Base-by-base conservation (phyloP, 805 yeast species). In the Candida odintsovae region DNA sequence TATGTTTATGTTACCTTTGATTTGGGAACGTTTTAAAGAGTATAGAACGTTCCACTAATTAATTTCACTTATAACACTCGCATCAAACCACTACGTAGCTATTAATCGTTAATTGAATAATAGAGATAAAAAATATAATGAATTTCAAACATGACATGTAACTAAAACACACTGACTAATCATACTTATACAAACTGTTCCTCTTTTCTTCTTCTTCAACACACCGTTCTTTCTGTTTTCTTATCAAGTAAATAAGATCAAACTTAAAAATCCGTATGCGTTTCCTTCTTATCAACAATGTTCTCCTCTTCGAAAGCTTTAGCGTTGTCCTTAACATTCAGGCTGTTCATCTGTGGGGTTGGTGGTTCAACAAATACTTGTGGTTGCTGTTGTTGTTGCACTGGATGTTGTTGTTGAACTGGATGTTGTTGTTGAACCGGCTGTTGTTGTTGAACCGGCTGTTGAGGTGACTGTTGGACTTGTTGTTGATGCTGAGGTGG, bases 281-380 rank as follows among this genome's bases (percentile, higher is more conserved):
- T 58, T 41, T 57, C 62, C 43, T 58, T 58, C 21, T 49, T 57
- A 9, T 53, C 54, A 16, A 49, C 50, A 18, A 49, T 50, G 20
- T 47, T 51, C 15, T 43, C 21, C 4, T 60, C 19, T 16, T 33
- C 36, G 3, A 33, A 33, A 16, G 20, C 36, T 16, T 33, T 33
- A 8, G 13, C 19, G 16, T 9, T 9, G 20, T 18, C 20, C 36
- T 33, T 33, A 20, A 18, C 6, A 16, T n/a, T 28, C 31, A 28
- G 31, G 11, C 13, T 28, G 31, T 33, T 33, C 20, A 33, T n/a
- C 20, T 33, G 36, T 18, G 56, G 57, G 3, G 51, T 43, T 25
- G 56, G 48, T 7, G 53, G 37, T 16, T 55, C 55, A 33, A 51
- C 48, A 38, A 51, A 49, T 8, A 50, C 44, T 7, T 44, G 48